Evolutionary conservation across 768 basidiomycete species (phyloP).

Genomic region (Phlebiopsis gigantea): DNA sequence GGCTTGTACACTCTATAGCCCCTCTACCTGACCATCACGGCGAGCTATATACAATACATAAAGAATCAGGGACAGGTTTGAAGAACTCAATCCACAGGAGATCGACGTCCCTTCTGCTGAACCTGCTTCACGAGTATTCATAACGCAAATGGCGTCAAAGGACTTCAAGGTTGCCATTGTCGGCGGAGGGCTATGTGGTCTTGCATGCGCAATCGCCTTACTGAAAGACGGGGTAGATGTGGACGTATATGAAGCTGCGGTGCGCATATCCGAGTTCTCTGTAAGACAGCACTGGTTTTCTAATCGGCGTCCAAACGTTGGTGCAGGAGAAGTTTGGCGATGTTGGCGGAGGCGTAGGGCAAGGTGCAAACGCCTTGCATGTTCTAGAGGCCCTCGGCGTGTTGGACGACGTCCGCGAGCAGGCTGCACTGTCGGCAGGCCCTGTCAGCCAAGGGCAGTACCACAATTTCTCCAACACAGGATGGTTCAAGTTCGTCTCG

Average conservation of each 20-base stretch:
- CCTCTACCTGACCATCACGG: not conserved
- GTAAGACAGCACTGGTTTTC: not conserved
- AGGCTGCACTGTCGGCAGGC: not conserved
- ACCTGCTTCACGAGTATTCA: not conserved
- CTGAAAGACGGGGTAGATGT: slow-evolving; percentile 1
- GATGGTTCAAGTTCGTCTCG: slow-evolving; percentile 5
- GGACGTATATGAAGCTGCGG: slow-evolving; percentile 9
- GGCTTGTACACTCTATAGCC: not conserved
- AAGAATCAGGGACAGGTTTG: not conserved
- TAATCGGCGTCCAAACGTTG: not conserved
- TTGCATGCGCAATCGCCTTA: slow-evolving; percentile 8
- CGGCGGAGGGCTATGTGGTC: slow-evolving; percentile 6
- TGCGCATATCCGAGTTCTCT: not conserved
- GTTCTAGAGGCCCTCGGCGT: slow-evolving; percentile 3
- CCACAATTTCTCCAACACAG: not conserved
- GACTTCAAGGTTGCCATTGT: slow-evolving; percentile 6
- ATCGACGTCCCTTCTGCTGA: not conserved
- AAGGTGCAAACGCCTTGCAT: slow-evolving; percentile 7
- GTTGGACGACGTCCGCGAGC: slow-evolving; percentile 2
- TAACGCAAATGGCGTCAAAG: not conserved
- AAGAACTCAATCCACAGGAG: not conserved
- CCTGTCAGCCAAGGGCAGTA: not conserved
- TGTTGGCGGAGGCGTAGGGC: slow-evolving; percentile 9
- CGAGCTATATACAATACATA: not conserved
- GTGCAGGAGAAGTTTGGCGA: slow-evolving; percentile 10